phyloP scores from a whole-genome alignment of 1,139 yeast species.

The Nakaseomyces bracarensis region DNA sequence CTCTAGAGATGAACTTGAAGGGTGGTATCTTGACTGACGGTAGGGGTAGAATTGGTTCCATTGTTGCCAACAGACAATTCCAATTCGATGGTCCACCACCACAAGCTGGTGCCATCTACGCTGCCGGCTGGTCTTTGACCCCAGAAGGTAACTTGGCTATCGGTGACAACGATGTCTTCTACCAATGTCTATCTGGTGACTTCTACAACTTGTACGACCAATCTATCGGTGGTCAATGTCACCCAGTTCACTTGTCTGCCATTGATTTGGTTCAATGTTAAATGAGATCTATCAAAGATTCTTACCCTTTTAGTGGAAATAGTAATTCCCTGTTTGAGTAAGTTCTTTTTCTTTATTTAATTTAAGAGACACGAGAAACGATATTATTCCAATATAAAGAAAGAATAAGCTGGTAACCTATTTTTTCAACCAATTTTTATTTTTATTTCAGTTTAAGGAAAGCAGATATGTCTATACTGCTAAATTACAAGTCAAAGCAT shows the following conservation, averaged over 20 bases:
- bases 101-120: constrained; percentile 81
- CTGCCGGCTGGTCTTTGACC: constrained; percentile 75
- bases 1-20: constrained; percentile 49
- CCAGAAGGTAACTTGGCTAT: constrained; percentile 61
- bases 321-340: no score
- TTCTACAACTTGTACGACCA: constrained; percentile 81
- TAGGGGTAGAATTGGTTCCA: constrained; percentile 68
- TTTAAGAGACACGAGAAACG: constrained; percentile 1
- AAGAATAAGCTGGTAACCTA: not conserved
- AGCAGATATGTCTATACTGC: not conserved
- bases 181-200: constrained; percentile 73
- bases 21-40: constrained; percentile 52
- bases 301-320: no score
- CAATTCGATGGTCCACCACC: constrained; percentile 90
- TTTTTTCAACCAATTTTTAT: not conserved
- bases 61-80: constrained; percentile 83
- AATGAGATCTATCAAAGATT: no score
- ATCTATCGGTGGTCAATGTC: constrained; percentile 58
- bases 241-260: constrained; percentile 53
- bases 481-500: not conserved
- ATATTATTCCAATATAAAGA: not conserved
- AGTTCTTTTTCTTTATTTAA: not conserved
- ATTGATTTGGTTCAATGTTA: constrained; percentile 60
- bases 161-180: constrained; percentile 59
- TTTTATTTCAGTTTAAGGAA: not conserved